Conservation (phyloP, 2,329 filamentous ascomycete species). For the Pseudonectria buxi region DNA sequence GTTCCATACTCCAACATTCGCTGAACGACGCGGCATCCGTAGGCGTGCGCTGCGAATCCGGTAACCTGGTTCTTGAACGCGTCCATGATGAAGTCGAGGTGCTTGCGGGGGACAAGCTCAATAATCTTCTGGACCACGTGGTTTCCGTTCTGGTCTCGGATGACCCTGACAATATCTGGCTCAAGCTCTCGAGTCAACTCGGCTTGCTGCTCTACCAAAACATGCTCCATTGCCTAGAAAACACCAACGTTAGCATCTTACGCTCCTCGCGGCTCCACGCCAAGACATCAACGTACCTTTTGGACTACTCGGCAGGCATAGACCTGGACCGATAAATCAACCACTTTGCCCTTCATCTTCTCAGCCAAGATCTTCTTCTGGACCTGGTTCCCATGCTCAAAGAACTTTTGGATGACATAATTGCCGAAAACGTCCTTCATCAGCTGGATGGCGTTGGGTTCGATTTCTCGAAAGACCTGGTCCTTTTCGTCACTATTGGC, state of each 20-base stretch:
- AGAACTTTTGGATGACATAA: conserved; percentile 96
- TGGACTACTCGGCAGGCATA: conserved; percentile 96
- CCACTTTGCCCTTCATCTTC: conserved; percentile 80
- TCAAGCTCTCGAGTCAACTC: conserved; percentile 78
- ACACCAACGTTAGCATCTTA: conserved; percentile 17
- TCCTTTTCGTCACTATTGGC: conserved; percentile 97
- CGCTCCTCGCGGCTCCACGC: background rate
- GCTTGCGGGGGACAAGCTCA: conserved; percentile 66
- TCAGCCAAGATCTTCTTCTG: conserved; percentile 85
- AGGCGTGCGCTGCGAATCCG: conserved; percentile 68
- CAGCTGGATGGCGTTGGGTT: conserved; percentile 74
- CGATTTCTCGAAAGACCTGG: conserved; percentile 79
- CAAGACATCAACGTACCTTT: conserved; percentile 52
- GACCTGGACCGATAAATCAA: conserved; percentile 75
- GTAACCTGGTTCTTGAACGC: conserved; percentile 71
- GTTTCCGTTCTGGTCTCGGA: conserved; percentile 87
- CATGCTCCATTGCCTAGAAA: conserved; percentile 74
- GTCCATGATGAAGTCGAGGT: conserved; percentile 80
- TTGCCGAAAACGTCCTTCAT: conserved; percentile 98
- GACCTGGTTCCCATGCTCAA: conserved; percentile 87
- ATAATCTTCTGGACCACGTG: conserved; percentile 96
- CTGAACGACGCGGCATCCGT: conserved; percentile 90
- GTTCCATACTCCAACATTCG: conserved; percentile 80
- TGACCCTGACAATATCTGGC: conserved; percentile 65
- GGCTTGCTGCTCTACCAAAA: conserved; percentile 86